Base-by-base conservation (phyloP, 2,329 filamentous ascomycete species). In the Clonostachys chloroleuca region DNA sequence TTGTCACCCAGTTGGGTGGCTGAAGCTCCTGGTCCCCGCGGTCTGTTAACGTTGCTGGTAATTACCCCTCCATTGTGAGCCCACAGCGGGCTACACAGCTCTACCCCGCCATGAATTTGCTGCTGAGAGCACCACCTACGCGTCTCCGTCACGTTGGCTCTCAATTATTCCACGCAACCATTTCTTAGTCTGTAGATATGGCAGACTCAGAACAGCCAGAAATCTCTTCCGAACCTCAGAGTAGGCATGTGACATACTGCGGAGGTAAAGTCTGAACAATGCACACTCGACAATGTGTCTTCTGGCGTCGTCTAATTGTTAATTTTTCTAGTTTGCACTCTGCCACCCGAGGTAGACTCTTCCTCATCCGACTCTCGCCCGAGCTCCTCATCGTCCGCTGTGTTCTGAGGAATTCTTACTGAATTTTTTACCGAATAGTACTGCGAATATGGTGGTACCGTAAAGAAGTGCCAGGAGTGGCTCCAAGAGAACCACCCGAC, bases 391-490 rank as follows among this genome's bases (percentile, higher is more conserved):
- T 18, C 30, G 24, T 10, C 24, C 24, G 8, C 3, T 30, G 24
- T 30, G 8, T 30, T 10, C 24, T 10, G 10, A 30, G 46, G 35
- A 44, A 18, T 13, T 20, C 18, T 18, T 42, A 20, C 35, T 20
- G 24, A 43, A 14, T n/a, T 3, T 3, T 20, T 36, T 34, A 46
- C 51, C 51, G 60, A 68, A 56, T 72, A 97, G 94, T 99, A 96
- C 74, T 99, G 94, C 76, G 94, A 99, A 73, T 97, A 96, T 69
- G 94, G 94, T 62, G 92, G 92, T 54, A 97, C 92, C 37, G 86
- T 87, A 20, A 96, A 91, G 72, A 99, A 96, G 73, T 99, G 94
- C 73, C 87, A 92, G 68, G 92, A 97, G 67, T 99, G 94, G 94
- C 83, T 99, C 17, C 74, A 89, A 60, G 81, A 84, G 54, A 78